These are phyloP conservation scores for Solanum appendiculatum DNA, from an alignment of 257 asterid species.

Conservation along the genomic window DNA sequence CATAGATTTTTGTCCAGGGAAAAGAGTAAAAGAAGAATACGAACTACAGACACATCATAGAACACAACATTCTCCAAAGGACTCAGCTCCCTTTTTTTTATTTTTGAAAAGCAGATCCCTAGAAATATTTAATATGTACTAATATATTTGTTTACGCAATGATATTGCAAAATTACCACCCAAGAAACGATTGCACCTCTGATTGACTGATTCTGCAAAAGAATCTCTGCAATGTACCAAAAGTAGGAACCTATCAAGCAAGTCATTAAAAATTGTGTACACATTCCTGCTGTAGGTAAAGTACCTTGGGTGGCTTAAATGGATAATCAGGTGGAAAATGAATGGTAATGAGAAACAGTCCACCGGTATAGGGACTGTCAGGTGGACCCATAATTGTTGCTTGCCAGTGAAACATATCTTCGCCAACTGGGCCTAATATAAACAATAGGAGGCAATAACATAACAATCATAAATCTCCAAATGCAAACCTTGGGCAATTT, in stretches of 20 bases:
- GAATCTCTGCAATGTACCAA: background rate
- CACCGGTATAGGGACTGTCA: slow-evolving; percentile 8
- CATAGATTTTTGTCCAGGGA: background rate
- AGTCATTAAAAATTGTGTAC: background rate
- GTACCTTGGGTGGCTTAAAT: slow-evolving; percentile 10
- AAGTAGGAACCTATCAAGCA: background rate
- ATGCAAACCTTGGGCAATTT: background rate
- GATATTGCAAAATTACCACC: background rate
- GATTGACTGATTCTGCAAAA: background rate
- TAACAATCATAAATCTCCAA: background rate
- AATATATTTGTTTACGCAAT: background rate
- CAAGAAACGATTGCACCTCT: background rate
- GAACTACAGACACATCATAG: background rate
- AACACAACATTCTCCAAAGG: background rate
- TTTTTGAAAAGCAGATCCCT: background rate
- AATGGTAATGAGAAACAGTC: slow-evolving; percentile 5
- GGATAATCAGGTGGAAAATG: slow-evolving; percentile 9
- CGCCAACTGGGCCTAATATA: background rate
- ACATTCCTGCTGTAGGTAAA: background rate
- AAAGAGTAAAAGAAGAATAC: background rate
- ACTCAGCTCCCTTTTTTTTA: background rate
- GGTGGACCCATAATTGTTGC: slow-evolving; percentile 10
- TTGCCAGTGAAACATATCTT: slow-evolving; percentile 6
- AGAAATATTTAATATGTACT: background rate
- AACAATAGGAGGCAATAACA: background rate